phyloP scores from a whole-genome alignment of 2,329 filamentous ascomycete species.

The Fusarium haematococcum region DNA sequence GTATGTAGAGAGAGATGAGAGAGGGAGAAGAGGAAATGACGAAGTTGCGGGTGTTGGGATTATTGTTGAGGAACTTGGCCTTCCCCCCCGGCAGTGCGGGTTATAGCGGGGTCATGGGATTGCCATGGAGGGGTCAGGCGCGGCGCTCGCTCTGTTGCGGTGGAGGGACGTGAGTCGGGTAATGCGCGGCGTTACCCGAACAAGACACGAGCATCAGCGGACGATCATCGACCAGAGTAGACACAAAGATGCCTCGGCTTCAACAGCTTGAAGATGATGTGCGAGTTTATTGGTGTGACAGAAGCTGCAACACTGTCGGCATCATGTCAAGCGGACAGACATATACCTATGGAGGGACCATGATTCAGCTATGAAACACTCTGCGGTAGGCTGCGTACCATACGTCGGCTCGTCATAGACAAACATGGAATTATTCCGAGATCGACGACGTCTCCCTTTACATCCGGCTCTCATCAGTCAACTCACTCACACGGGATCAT shows the following conservation, averaged over 20 bases:
- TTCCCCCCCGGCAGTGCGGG: slow-evolving; percentile 21
- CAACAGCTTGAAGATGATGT: not conserved
- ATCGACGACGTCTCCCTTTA: slow-evolving; percentile 3
- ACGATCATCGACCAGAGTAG: not conserved
- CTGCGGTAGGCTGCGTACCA: not conserved
- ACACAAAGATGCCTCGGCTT: not conserved
- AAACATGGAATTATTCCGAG: slow-evolving; percentile 16
- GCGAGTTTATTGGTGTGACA: not conserved
- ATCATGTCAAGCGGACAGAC: not conserved
- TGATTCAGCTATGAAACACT: not conserved
- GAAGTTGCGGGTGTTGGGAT: slow-evolving; percentile 32
- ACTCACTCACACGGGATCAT: not conserved
- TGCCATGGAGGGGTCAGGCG: slow-evolving; percentile 27
- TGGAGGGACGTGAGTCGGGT: not conserved
- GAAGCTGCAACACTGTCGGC: not conserved
- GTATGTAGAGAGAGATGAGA: not conserved
- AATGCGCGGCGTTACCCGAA: not conserved
- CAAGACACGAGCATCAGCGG: not conserved
- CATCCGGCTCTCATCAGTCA: not conserved
- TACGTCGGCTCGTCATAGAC: slow-evolving; percentile 30
- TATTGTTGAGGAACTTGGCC: slow-evolving; percentile 39
- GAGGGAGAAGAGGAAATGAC: slow-evolving; percentile 1
- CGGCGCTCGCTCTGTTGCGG: not conserved
- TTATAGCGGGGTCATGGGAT: slow-evolving; percentile 41
- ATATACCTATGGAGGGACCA: not conserved